Evolutionary conservation across 345 rosid genomes (phyloP).

Genomic region (Arabis alpina): DNA sequence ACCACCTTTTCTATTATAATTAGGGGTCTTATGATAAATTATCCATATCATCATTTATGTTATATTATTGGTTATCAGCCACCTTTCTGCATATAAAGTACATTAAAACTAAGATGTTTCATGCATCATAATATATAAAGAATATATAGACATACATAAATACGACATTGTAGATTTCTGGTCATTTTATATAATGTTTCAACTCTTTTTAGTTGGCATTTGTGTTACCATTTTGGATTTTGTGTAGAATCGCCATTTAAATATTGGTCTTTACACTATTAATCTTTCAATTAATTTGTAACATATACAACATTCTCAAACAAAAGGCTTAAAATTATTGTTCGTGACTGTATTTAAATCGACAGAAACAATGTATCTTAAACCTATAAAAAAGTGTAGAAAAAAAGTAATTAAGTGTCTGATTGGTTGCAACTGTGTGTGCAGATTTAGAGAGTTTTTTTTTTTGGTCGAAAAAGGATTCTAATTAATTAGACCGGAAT

Average conservation of each 20-base stretch:
- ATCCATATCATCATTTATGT: slow-evolving; percentile 30
- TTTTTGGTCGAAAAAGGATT: too few relatives aligned
- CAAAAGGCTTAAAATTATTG: slow-evolving; percentile 4
- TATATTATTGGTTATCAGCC: slow-evolving; percentile 18
- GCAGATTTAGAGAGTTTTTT: neutral
- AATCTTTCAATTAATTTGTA: slow-evolving; percentile 7
- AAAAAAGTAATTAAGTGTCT: slow-evolving; percentile 4
- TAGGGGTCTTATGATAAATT: slow-evolving; percentile 14
- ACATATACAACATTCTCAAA: neutral
- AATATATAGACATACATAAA: neutral
- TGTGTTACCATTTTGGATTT: slow-evolving; percentile 30
- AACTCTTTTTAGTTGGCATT: slow-evolving; percentile 43
- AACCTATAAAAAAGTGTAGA: slow-evolving; percentile 9
- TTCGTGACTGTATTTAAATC: neutral
- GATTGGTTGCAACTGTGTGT: neutral
- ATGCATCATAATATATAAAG: slow-evolving; percentile 6
- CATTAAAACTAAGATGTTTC: slow-evolving; percentile 22
- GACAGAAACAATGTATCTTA: slow-evolving; percentile 1
- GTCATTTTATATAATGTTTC: slow-evolving; percentile 10
- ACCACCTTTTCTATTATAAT: slow-evolving; percentile 19
- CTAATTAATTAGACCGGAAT: too few relatives aligned
- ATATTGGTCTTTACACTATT: slow-evolving; percentile 18
- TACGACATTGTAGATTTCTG: neutral
- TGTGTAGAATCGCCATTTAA: slow-evolving; percentile 9
- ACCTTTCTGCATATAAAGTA: slow-evolving; percentile 27